Evolutionary conservation across 805 yeast species (phyloP), one percentile per base, ranked within the genome.

Genomic region (Debaryomyces hansenii): DNA sequence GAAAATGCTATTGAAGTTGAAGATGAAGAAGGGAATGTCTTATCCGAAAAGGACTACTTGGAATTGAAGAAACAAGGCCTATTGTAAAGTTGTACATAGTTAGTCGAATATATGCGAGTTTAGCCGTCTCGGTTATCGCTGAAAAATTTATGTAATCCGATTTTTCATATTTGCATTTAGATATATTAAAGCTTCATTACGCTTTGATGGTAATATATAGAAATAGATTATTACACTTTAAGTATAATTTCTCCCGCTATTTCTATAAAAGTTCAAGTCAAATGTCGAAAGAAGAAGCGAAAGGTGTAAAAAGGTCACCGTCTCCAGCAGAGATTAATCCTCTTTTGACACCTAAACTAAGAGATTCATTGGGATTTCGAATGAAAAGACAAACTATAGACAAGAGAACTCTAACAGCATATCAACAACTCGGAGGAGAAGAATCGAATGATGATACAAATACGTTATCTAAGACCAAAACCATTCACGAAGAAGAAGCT

Each of bases 51-150:
- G 54, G 91, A 89, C 37, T 92, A 88, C 64, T 75, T 83, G 15
- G 97, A 94, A 54, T 73, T 92, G 61, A 87, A 89, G 66, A 85
- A 81, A 54, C 98, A 92, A 67, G 98, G 97, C 0, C 70, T 92
- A 41, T 55, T 90, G 27, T 90, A 67, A 48, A n/a, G 9, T 20
- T 42, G 44, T 34, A 29, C 27, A 40, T 28, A n/a, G 24, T 14
- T 14, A n/a, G 24, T 14, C 8, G 6, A 37, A 20, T 37, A 36
- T 31, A 31, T 31, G 34, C 34, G 34, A 31, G 34, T n/a, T 5
- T 24, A 31, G 16, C 34, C 34, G 21, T 15, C 42, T 38, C 16
- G 29, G 36, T 12, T 42, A 14, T 37, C 42, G 12, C 20, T 20
- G 39, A 18, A 18, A 20, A 20, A 20, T 36, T 20, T 16, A 18